Conservation (phyloP, 495 filamentous ascomycete species). For the Neurospora terricola region DNA sequence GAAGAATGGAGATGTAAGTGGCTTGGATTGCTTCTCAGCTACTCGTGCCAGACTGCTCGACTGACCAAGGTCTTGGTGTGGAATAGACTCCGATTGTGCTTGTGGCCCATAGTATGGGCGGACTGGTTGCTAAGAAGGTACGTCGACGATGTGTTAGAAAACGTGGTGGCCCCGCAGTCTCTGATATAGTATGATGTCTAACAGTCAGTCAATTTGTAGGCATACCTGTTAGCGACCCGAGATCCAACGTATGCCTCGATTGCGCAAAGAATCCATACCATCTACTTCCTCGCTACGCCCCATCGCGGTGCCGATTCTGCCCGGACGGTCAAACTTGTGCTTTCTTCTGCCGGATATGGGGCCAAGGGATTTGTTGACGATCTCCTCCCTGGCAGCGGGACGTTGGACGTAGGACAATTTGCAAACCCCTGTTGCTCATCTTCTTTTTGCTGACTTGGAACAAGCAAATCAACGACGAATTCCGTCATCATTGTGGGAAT, state of each 20-base stretch:
- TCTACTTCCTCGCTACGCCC: conserved; percentile 22
- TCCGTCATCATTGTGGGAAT: conserved; percentile 24
- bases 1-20: conserved; percentile 12
- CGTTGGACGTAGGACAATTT: conserved; percentile 3
- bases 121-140: conserved; percentile 22
- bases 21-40: neutral
- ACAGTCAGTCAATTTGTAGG: conserved; percentile 3
- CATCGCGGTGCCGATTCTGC: conserved; percentile 17
- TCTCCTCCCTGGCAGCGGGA: conserved; percentile 20
- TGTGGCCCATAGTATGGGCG: conserved; percentile 24
- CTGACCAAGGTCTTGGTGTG: neutral
- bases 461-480: conserved; percentile 37
- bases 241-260: conserved; percentile 13
- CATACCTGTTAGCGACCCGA: conserved; percentile 16
- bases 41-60: no score
- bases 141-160: neutral
- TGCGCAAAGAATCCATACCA: conserved; percentile 12
- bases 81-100: conserved; percentile 19
- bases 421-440: neutral
- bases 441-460: neutral
- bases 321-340: neutral
- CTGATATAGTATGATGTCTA: no score
- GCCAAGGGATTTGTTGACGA: conserved; percentile 33
- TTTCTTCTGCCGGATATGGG: conserved; percentile 3
- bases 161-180: neutral